Evolutionary conservation across 2,329 filamentous ascomycete species (phyloP).

Genomic region (Ceratocystis albifundus): DNA sequence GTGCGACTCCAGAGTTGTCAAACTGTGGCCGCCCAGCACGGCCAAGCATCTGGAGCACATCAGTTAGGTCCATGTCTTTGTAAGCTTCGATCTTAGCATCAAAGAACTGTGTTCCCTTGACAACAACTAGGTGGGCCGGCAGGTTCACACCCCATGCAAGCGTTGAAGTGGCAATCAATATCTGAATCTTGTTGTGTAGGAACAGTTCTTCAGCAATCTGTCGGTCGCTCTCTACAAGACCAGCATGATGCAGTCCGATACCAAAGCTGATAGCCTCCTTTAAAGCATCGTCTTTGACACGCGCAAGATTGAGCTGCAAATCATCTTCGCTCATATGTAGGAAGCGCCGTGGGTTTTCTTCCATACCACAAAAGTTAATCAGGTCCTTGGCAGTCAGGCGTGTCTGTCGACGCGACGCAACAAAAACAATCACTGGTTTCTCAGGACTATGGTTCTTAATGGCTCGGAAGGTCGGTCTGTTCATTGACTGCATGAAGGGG

Average conservation of each 20-base stretch:
- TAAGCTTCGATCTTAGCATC: conserved; percentile 97
- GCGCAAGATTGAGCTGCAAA: conserved; percentile 69
- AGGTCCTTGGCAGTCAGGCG: conserved; percentile 89
- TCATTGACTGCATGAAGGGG: conserved; percentile 98
- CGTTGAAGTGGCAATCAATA: conserved; percentile 88
- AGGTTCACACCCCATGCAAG: conserved; percentile 97
- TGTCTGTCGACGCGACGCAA: conserved; percentile 88
- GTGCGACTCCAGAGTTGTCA: conserved; percentile 86
- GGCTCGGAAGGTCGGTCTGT: conserved; percentile 86
- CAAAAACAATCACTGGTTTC: conserved; percentile 97
- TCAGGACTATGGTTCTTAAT: conserved; percentile 94
- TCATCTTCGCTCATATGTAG: conserved; percentile 92
- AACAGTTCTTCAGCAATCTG: conserved; percentile 90
- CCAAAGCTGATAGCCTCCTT: conserved; percentile 94
- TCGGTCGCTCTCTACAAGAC: conserved; percentile 87
- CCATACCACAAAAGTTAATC: conserved; percentile 96
- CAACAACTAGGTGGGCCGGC: conserved; percentile 89
- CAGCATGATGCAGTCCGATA: conserved; percentile 93
- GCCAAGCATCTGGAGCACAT: conserved; percentile 95
- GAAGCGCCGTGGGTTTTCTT: conserved; percentile 90
- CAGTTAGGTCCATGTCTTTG: conserved; percentile 96
- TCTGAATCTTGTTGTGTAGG: conserved; percentile 94
- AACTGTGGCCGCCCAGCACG: conserved; percentile 93
- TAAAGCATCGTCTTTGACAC: conserved; percentile 86
- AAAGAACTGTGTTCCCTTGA: conserved; percentile 96